Evolutionary conservation across 2,329 filamentous ascomycete genomes (phyloP).

Genomic region (Clarireedia sp.): DNA sequence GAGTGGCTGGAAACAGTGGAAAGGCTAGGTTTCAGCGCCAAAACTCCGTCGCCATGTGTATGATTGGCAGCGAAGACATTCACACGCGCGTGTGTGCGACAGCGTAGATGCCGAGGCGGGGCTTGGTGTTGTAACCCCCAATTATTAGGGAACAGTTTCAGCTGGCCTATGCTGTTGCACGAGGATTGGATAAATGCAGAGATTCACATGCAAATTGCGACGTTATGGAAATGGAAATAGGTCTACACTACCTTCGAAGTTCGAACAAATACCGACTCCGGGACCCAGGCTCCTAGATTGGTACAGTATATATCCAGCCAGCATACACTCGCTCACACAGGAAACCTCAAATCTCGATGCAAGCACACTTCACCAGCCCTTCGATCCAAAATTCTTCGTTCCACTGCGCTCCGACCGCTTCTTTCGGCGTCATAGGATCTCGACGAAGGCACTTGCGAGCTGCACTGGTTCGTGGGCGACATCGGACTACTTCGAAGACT

Average conservation of each 20-base stretch:
- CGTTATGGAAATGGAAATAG: neutral
- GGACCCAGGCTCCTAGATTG: neutral
- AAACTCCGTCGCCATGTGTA: neutral
- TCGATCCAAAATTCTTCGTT: neutral
- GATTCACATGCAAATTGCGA: neutral
- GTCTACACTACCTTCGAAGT: neutral
- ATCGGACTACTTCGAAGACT: neutral
- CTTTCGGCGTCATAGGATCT: neutral
- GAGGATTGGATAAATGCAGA: constrained; percentile 8
- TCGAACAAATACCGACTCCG: neutral
- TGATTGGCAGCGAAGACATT: constrained; percentile 4
- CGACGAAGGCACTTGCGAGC: neutral
- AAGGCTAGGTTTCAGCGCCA: constrained; percentile 3
- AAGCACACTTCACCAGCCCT: neutral
- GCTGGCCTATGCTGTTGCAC: constrained; percentile 10
- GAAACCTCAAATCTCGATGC: no score
- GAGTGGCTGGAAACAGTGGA: no score
- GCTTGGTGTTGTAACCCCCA: neutral
- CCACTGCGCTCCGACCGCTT: neutral
- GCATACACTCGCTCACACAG: no score
- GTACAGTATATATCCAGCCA: no score
- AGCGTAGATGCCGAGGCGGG: neutral
- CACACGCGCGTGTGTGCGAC: constrained; percentile 1
- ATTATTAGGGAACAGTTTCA: no score
- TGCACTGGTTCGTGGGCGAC: neutral